A percentile compares a stretch with the other conserved stretches of the same genome.
These are phyloP conservation scores for Bacterosira constricta DNA, from an alignment of 108 stramenopile genomes.

Conservation along the genomic window DNA sequence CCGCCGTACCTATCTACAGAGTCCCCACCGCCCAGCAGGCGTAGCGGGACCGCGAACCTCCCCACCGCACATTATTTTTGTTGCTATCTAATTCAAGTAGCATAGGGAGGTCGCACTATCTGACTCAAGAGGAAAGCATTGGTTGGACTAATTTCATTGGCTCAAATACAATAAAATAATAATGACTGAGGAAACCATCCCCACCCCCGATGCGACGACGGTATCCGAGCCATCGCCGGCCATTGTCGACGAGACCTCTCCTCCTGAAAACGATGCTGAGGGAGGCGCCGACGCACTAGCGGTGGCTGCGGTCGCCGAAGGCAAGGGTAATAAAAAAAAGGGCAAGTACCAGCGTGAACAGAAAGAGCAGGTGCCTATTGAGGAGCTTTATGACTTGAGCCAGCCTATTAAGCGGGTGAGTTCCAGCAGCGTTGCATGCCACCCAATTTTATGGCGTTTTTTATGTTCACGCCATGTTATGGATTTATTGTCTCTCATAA, in stretches of 20 bases:
- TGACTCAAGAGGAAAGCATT: no score
- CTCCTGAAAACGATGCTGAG: constrained; percentile 26
- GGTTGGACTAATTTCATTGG: no score
- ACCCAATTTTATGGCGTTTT: no score
- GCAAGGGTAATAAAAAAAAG: constrained; percentile 40
- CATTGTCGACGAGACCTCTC: constrained; percentile 13
- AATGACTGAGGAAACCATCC: neutral
- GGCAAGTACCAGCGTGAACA: constrained; percentile 38
- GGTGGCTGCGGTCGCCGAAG: neutral
- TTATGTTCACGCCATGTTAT: neutral
- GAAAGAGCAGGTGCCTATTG: constrained; percentile 53
- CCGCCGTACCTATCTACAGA: no score
- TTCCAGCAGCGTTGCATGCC: no score
- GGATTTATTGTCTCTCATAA: neutral
- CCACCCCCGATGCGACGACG: neutral
- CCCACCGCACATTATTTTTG: no score
- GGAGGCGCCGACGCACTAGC: constrained; percentile 5
- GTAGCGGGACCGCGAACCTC: no score
- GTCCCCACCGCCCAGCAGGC: no score
- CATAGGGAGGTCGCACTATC: no score
- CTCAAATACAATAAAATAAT: neutral
- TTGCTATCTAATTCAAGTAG: no score
- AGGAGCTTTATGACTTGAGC: constrained; percentile 86
- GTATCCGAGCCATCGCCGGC: neutral
- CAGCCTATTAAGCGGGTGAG: constrained; percentile 85